These are phyloP conservation scores for Tylopilus rubrobrunneus DNA, from an alignment of 768 basidiomycete species.

Conservation along the genomic window DNA sequence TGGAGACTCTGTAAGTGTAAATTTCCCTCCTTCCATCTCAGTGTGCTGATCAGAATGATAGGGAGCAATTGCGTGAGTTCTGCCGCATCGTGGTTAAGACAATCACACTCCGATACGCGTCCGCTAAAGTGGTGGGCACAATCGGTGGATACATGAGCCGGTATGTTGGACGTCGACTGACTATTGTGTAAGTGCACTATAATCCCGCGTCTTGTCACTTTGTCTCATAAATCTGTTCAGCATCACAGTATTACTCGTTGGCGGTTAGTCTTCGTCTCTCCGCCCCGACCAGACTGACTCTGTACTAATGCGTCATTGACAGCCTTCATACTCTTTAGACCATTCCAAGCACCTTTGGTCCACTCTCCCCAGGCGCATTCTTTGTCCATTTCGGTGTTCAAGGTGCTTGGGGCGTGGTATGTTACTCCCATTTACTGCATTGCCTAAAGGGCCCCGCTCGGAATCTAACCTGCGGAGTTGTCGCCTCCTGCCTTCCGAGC, in stretches of 20 bases:
- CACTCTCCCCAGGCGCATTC: conserved; percentile 80
- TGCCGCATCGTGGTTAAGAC: not conserved
- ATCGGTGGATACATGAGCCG: conserved; percentile 71
- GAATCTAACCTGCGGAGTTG: conserved; percentile 78
- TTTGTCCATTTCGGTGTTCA: conserved; percentile 85
- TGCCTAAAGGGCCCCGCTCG: conserved; percentile 2
- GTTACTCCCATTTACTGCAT: conserved; percentile 21
- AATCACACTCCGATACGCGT: not conserved
- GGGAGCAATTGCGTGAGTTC: conserved; percentile 45
- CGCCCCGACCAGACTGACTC: not conserved
- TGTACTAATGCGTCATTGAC: not conserved
- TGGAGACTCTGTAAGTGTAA: conserved; percentile 55
- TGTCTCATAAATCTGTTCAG: conserved; percentile 12
- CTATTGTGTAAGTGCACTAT: conserved; percentile 45
- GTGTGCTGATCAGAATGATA: conserved; percentile 10
- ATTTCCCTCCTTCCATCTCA: not conserved
- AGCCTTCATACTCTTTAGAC: conserved; percentile 78
- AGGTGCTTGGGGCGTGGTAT: conserved; percentile 84
- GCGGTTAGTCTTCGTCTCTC: conserved; percentile 46
- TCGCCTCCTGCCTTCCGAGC: conserved; percentile 88
- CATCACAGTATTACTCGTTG: conserved; percentile 18
- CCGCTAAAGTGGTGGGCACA: conserved; percentile 49
- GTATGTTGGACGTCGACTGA: conserved; percentile 75
- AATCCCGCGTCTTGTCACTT: not conserved
- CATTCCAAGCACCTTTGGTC: conserved; percentile 61